Conservation (phyloP, 345 rosid genomes). For the Melaleuca quinquenervia region DNA sequence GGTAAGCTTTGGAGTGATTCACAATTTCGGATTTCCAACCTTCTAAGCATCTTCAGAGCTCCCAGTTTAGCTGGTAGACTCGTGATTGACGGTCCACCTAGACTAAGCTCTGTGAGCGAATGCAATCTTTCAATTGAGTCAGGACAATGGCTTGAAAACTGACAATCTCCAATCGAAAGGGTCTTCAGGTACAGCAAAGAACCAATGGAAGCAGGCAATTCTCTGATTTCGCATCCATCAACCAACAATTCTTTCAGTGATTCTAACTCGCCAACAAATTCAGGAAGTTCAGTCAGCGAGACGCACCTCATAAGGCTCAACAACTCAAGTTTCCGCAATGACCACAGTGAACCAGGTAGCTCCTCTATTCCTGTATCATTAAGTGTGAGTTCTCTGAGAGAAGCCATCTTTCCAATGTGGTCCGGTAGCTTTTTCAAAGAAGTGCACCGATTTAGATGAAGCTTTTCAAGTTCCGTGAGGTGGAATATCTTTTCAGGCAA, state of each 20-base stretch:
- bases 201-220: conserved; percentile 31
- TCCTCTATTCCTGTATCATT: conserved; percentile 11
- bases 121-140: conserved; percentile 25
- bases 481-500: conserved; percentile 29
- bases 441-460: conserved; percentile 19
- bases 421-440: conserved; percentile 18
- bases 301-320: conserved; percentile 22
- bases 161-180: conserved; percentile 14
- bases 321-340: conserved; percentile 25
- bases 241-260: conserved; percentile 9
- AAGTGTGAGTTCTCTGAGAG: conserved; percentile 31
- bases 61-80: conserved; percentile 24
- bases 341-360: conserved; percentile 25
- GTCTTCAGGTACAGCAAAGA: conserved; percentile 17
- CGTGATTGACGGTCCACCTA: conserved; percentile 16
- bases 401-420: conserved; percentile 17
- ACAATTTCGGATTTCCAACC: conserved; percentile 22
- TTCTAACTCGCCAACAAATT: conserved; percentile 19
- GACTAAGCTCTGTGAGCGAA: conserved; percentile 15
- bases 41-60: conserved; percentile 23
- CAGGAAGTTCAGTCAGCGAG: conserved; percentile 21
- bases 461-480: conserved; percentile 33
- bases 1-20: conserved; percentile 18
- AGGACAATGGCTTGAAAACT: conserved; percentile 16
- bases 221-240: conserved; percentile 10